Base-by-base conservation (phyloP, 2,329 filamentous ascomycete genomes). In the Neocatenulostroma microsporum region DNA sequence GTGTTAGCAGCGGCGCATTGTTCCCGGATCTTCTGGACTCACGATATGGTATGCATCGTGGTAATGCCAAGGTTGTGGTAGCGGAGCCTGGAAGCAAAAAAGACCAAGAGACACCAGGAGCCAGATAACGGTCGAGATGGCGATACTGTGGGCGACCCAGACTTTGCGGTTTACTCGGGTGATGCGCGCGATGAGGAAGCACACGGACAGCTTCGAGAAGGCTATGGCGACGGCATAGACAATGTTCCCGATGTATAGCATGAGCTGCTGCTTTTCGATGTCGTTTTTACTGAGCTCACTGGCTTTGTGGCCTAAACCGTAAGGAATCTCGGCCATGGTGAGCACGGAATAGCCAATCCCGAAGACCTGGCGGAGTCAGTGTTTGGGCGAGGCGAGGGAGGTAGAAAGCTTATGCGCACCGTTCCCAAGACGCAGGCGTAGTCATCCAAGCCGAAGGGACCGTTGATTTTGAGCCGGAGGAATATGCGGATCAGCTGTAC, bases 361-460 rank as follows among this genome's bases (percentile, higher is more conserved):
- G 18, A 50, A 37, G 12, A 45, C 18, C 38, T 42, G 27, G 6
- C 13, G 10, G 14, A 2, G 30, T 14, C 3, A 10, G 19, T 3
- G 19, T 8, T 13, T 4, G 17, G 14, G 9, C 18, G 21, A 9
- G 24, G 30, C 24, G 30, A 9, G n/a, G 15, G 15, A 26, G 3
- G 13, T 17, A 31, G 24, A 20, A 21, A 23, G n/a, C n/a, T n/a
- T n/a, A n/a, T n/a, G n/a, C 17, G 13, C 17, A 51, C 27, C 2
- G 53, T 57, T 11, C 51, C 51, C 1, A 40, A 32, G 8, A 37
- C 33, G 39, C 54, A 57, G 4, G 48, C 39, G 20, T 33, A 38
- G 35, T 57, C 53, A 21, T 57, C 54, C 27, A 37, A 47, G 9
- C 53, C 49, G 11, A 55, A 44, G 0, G 54, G 54, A 1, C 52